These are phyloP conservation scores for Fulvia fulva DNA, from an alignment of 2,329 filamentous ascomycete genomes.

Conservation along the genomic window DNA sequence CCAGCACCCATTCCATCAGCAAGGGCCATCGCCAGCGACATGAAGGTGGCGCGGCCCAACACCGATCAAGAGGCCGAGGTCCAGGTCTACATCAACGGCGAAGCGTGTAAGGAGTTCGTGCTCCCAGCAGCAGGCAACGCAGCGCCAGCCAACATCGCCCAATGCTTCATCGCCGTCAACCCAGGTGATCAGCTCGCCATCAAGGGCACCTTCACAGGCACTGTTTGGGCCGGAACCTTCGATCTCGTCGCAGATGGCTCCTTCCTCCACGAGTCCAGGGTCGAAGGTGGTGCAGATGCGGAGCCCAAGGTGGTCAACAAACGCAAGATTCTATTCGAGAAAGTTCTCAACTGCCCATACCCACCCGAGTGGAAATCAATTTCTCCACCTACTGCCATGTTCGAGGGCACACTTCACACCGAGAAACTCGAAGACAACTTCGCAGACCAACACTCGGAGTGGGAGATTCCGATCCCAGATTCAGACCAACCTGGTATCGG, in stretches of 20 bases:
- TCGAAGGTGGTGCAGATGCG: slow-evolving; percentile 21
- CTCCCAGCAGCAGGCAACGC: slow-evolving; percentile 29
- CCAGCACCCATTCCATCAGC: neutral
- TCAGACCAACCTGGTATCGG: slow-evolving; percentile 6
- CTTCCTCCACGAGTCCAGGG: slow-evolving; percentile 23
- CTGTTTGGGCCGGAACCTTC: slow-evolving; percentile 28
- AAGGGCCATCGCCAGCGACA: slow-evolving; percentile 15
- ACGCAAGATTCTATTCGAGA: slow-evolving; percentile 18
- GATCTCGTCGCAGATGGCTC: slow-evolving; percentile 40
- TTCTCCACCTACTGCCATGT: slow-evolving; percentile 12
- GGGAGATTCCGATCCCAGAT: neutral
- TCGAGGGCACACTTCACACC: slow-evolving; percentile 23
- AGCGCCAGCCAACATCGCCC: slow-evolving; percentile 24
- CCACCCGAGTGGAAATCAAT: slow-evolving; percentile 10
- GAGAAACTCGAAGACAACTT: slow-evolving; percentile 8
- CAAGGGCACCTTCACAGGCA: slow-evolving; percentile 32
- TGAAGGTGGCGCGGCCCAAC: slow-evolving; percentile 37
- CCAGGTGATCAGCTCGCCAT: slow-evolving; percentile 33
- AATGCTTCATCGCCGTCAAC: slow-evolving; percentile 37
- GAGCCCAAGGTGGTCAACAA: slow-evolving; percentile 11
- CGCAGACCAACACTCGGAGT: neutral
- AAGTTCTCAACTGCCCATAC: slow-evolving; percentile 14
- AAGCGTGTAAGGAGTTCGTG: slow-evolving; percentile 33
- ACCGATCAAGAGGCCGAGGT: slow-evolving; percentile 35
- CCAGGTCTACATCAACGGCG: slow-evolving; percentile 24